Percentiles rank a stretch among this genome's conserved stretches.
These are phyloP conservation scores for Diplodia intermedia DNA, from an alignment of 2,329 filamentous ascomycete species.

Conservation along the genomic window DNA sequence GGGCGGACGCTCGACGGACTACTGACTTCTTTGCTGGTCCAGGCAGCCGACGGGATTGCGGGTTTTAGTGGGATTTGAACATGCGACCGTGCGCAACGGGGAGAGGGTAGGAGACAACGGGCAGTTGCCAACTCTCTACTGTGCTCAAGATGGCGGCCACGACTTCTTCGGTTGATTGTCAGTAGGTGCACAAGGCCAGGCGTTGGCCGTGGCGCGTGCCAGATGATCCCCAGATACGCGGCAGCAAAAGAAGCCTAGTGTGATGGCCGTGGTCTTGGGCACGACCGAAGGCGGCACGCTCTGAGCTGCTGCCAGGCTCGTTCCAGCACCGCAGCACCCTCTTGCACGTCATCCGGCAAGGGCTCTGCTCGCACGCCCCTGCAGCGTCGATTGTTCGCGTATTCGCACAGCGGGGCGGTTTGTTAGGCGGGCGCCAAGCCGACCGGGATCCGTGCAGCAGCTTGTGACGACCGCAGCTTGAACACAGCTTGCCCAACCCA, in stretches of 20 bases:
- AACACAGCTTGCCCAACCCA: slow-evolving; percentile 30
- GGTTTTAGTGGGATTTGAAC: background rate
- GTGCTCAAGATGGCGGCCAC: background rate
- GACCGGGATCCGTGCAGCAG: slow-evolving; percentile 30
- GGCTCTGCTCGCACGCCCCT: background rate
- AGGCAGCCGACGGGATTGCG: background rate
- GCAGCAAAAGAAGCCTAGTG: slow-evolving; percentile 15
- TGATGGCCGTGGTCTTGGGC: background rate
- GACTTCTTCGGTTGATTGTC: background rate
- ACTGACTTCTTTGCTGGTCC: background rate
- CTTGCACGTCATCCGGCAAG: background rate
- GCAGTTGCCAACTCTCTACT: background rate
- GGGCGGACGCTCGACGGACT: too few species aligned
- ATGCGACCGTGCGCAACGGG: background rate
- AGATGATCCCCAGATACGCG: slow-evolving; percentile 17
- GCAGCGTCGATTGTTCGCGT: background rate
- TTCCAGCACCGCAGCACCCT: background rate
- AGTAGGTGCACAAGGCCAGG: background rate
- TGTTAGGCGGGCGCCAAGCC: slow-evolving; percentile 30
- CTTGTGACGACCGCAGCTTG: slow-evolving; percentile 33
- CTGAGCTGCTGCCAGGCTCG: background rate
- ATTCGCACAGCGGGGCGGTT: slow-evolving; percentile 11
- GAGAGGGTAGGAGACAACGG: background rate
- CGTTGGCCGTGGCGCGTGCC: slow-evolving; percentile 4
- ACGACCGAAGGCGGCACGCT: background rate